Evolutionary conservation across 371 early-diverging fungal species (phyloP).

Genomic region (Capniomyces stellatus): DNA sequence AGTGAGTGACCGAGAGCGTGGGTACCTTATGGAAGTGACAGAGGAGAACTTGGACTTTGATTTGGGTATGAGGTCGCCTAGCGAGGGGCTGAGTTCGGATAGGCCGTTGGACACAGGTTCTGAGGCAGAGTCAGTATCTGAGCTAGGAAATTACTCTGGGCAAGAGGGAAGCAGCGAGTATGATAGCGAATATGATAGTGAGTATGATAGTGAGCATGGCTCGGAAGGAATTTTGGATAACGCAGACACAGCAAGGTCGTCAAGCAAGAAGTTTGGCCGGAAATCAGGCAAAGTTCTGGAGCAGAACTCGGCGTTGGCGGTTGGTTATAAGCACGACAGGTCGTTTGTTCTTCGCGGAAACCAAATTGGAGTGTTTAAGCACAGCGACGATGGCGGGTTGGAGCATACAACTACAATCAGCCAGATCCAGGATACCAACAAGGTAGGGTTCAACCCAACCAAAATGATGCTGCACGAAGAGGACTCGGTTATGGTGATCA

Average conservation of each 20-base stretch:
- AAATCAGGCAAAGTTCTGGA: background rate
- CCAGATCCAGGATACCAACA: constrained; percentile 26
- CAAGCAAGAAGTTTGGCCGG: background rate
- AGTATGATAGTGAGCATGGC: constrained; percentile 3
- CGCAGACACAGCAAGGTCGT: constrained; percentile 5
- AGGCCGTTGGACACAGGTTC: constrained; percentile 7
- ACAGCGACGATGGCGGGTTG: constrained; percentile 41
- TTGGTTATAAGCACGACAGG: constrained; percentile 53
- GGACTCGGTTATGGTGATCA: constrained; percentile 53
- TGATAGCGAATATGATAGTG: constrained; percentile 5
- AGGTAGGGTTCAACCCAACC: constrained; percentile 30
- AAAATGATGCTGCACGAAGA: constrained; percentile 62
- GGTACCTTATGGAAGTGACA: constrained; percentile 43
- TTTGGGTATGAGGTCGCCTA: constrained; percentile 7
- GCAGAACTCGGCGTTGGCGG: constrained; percentile 44
- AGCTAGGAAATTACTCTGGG: constrained; percentile 2
- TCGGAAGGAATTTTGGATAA: constrained; percentile 2
- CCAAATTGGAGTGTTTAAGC: constrained; percentile 65
- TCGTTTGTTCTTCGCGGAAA: constrained; percentile 76
- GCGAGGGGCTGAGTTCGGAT: constrained; percentile 2
- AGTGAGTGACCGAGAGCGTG: constrained; percentile 29
- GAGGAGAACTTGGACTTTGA: constrained; percentile 40
- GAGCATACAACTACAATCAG: constrained; percentile 50
- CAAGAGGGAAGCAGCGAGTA: constrained; percentile 7
- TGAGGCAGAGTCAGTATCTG: constrained; percentile 3